Percentiles rank a stretch among this genome's conserved stretches.
Evolutionary conservation across 176 grass and related monocot species (phyloP).

Genomic region (Avena insularis): DNA sequence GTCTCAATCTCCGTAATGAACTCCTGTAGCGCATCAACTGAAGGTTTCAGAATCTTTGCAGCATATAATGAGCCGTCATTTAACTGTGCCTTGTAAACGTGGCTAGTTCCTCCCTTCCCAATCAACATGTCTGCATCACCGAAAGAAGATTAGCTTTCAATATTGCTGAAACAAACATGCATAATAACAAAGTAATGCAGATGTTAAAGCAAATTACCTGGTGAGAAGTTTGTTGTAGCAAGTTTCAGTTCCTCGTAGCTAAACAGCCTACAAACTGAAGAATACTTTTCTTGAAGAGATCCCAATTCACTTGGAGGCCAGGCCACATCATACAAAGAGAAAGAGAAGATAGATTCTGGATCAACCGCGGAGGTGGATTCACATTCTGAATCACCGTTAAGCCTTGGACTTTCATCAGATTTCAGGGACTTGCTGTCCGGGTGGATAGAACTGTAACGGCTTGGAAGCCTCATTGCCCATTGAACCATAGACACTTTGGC

Average conservation of each 20-base stretch:
- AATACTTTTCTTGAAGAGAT: slow-evolving; percentile 73
- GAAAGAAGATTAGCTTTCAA: slow-evolving; percentile 10
- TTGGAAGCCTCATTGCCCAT: slow-evolving; percentile 78
- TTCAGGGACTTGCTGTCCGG: slow-evolving; percentile 67
- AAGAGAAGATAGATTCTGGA: slow-evolving; percentile 49
- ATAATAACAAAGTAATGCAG: slow-evolving; percentile 34
- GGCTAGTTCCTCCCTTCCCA: slow-evolving; percentile 92
- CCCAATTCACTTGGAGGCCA: slow-evolving; percentile 73
- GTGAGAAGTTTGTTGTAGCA: slow-evolving; percentile 82
- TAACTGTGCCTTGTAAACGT: slow-evolving; percentile 80
- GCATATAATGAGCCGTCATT: slow-evolving; percentile 64
- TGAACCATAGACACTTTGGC: slow-evolving; percentile 70
- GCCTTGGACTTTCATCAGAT: slow-evolving; percentile 47
- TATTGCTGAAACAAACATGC: neutral
- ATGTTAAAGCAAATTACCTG: slow-evolving; percentile 57
- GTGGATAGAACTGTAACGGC: slow-evolving; percentile 58
- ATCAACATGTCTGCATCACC: slow-evolving; percentile 79
- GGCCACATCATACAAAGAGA: slow-evolving; percentile 46
- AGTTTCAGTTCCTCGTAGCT: slow-evolving; percentile 65
- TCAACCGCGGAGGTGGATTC: slow-evolving; percentile 32
- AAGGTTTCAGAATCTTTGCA: slow-evolving; percentile 85
- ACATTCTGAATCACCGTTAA: slow-evolving; percentile 50
- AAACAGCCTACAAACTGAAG: slow-evolving; percentile 68
- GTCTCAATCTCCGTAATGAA: slow-evolving; percentile 84
- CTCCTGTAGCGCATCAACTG: slow-evolving; percentile 74